Base-by-base conservation (phyloP, 257 asterid species). In the Apocynum venetum region DNA sequence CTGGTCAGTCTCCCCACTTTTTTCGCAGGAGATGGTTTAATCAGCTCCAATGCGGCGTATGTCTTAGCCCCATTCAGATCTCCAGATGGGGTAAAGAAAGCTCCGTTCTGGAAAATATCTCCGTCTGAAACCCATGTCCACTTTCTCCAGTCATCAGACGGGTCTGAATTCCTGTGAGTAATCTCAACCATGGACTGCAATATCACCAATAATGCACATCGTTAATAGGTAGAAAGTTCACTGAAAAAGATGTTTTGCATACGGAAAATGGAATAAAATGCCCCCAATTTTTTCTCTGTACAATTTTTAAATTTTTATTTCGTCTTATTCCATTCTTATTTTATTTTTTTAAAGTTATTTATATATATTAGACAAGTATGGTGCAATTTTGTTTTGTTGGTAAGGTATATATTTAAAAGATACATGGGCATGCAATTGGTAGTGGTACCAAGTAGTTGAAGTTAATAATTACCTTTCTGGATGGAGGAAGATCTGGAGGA, bases 61-160 rank as follows among this genome's bases (percentile, higher is more conserved):
- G 20, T 14, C 59, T 7, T 71, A 1, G 79, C 79, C 19, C 82
- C 82, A 10, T 78, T 19, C 1, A 57, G 71, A 60, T 82, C 81
- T 25, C 85, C 85, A 7, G 85, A 82, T 1, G 79, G 57, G 5
- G 53, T 25, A 53, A 82, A 82, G 38, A 14, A 60, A 4, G 82
- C 85, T 70, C 82, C 85, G 59, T 82, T 82, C 77, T 60, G 5
- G 82, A 73, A 82, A 4, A 69, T 2, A 76, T 82, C 85, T 20
- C 80, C 77, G 7, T 82, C 82, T 13, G 85, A 78, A 17, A 78
- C 82, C 85, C 85, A 82, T 4, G 80, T 78, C 85, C 85, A 82
- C 6, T 17, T 38, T 2, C 38, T 78, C 85, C 85, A 82, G 13
- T 40, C 46, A 1, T 51, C 31, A 25, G 31, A 25, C 31, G 31